phyloP scores from a whole-genome alignment of 2,329 filamentous ascomycete species.

The Xylariaceae sp. region DNA sequence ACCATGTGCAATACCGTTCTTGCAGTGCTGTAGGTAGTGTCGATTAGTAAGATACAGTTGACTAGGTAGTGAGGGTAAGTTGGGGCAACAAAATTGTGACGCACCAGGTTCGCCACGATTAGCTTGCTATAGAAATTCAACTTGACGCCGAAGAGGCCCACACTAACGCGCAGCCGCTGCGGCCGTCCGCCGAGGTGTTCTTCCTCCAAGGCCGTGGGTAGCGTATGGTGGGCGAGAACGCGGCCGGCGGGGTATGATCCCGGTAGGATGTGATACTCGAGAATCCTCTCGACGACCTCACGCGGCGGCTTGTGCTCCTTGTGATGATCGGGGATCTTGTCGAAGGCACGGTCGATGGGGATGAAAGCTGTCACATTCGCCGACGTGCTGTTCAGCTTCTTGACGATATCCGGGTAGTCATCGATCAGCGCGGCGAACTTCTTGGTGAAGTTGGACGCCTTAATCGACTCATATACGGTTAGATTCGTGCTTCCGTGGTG shows the following conservation, averaged over 20 bases:
- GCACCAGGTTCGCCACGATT: constrained; percentile 69
- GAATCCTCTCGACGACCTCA: constrained; percentile 67
- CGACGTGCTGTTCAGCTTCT: constrained; percentile 72
- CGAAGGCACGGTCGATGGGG: constrained; percentile 76
- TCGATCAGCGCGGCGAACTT: constrained; percentile 77
- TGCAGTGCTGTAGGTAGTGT: constrained; percentile 55
- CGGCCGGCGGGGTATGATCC: constrained; percentile 67
- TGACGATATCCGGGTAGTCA: constrained; percentile 70
- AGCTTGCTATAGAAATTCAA: constrained; percentile 80
- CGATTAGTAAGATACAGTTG: constrained; percentile 2
- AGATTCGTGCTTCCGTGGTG: constrained; percentile 49
- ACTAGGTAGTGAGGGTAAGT: background rate
- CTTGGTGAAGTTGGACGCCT: constrained; percentile 73
- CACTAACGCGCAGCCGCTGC: constrained; percentile 73
- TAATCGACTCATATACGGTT: constrained; percentile 81
- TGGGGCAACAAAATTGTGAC: constrained; percentile 31
- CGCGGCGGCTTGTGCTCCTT: constrained; percentile 62
- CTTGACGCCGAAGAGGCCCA: constrained; percentile 63
- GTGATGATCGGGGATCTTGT: constrained; percentile 55
- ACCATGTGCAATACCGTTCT: constrained; percentile 81
- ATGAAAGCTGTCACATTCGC: constrained; percentile 81
- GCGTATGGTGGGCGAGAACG: constrained; percentile 71
- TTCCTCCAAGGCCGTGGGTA: constrained; percentile 68
- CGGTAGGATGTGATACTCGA: constrained; percentile 75
- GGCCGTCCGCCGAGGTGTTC: constrained; percentile 62